phyloP scores from a whole-genome alignment of 2,329 filamentous ascomycete species.

The Ceratocystis ficicola region DNA sequence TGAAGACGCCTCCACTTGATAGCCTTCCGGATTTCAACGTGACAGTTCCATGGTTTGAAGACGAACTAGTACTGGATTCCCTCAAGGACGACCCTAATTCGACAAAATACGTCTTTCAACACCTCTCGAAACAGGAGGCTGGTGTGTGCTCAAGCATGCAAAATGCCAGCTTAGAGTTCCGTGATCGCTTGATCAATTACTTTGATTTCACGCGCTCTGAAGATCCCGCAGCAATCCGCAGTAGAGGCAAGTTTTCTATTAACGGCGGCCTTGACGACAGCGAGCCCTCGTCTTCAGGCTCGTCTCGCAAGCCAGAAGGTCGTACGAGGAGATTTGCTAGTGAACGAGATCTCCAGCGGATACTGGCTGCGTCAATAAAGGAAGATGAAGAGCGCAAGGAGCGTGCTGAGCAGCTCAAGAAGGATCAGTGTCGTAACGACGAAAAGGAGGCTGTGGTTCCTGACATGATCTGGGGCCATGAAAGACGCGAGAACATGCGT shows the following conservation, averaged over 20 bases:
- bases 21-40: slow-evolving; percentile 38
- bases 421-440: slow-evolving; percentile 54
- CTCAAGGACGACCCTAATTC: slow-evolving; percentile 33
- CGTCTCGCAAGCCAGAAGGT: slow-evolving; percentile 41
- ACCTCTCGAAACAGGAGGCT: slow-evolving; percentile 22
- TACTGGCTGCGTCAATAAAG: slow-evolving; percentile 57
- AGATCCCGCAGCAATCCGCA: slow-evolving; percentile 43
- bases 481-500: slow-evolving; percentile 45
- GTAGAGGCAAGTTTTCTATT: slow-evolving; percentile 41
- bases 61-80: slow-evolving; percentile 30
- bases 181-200: slow-evolving; percentile 31
- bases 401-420: slow-evolving; percentile 50
- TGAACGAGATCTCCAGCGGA: slow-evolving; percentile 60
- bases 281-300: slow-evolving; percentile 26
- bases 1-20: slow-evolving; percentile 44
- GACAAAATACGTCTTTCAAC: slow-evolving; percentile 36
- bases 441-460: slow-evolving; percentile 68
- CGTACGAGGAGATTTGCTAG: slow-evolving; percentile 49
- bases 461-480: slow-evolving; percentile 51
- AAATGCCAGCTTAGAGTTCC: slow-evolving; percentile 9
- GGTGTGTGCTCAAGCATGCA: not conserved
- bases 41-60: slow-evolving; percentile 16
- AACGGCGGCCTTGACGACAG: slow-evolving; percentile 27
- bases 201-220: slow-evolving; percentile 45
- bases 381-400: slow-evolving; percentile 60